Conservation (phyloP, 2,329 filamentous ascomycete species). For the Colletotrichum lentis region DNA sequence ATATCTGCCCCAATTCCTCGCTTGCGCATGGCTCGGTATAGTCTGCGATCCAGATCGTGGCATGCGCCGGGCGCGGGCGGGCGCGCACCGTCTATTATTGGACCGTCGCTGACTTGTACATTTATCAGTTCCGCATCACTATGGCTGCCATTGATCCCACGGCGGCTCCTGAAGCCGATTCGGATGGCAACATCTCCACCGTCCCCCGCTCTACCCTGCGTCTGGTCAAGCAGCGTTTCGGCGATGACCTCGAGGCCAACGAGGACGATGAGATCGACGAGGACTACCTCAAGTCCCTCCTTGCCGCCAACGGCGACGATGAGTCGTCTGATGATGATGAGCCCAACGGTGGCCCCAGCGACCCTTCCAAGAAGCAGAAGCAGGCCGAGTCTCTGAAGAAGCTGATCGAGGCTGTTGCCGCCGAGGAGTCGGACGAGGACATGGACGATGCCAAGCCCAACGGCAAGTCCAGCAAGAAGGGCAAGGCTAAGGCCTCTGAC, state of each 20-base stretch:
- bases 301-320: conserved; percentile 62
- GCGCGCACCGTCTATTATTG: neutral
- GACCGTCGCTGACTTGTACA: conserved; percentile 44
- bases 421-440: conserved; percentile 70
- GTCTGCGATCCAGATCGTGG: neutral
- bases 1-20: neutral
- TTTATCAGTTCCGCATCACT: conserved; percentile 85
- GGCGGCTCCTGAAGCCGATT: conserved; percentile 73
- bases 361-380: conserved; percentile 86
- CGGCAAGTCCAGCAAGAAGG: conserved; percentile 71
- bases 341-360: conserved; percentile 87
- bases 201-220: conserved; percentile 86
- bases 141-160: conserved; percentile 98
- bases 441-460: conserved; percentile 75
- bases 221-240: conserved; percentile 78
- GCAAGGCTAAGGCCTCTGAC: conserved; percentile 72
- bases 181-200: conserved; percentile 66
- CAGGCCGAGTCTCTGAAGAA: conserved; percentile 80
- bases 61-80: conserved; percentile 10
- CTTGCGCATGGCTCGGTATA: neutral
- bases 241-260: conserved; percentile 61
- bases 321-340: conserved; percentile 61
- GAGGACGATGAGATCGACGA: conserved; percentile 74
- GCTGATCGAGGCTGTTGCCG: conserved; percentile 73
- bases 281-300: conserved; percentile 66